Evolutionary conservation across 371 early-diverging fungal species (phyloP), one percentile per base, ranked within the genome.

Genomic region (Batkoa obscura): DNA sequence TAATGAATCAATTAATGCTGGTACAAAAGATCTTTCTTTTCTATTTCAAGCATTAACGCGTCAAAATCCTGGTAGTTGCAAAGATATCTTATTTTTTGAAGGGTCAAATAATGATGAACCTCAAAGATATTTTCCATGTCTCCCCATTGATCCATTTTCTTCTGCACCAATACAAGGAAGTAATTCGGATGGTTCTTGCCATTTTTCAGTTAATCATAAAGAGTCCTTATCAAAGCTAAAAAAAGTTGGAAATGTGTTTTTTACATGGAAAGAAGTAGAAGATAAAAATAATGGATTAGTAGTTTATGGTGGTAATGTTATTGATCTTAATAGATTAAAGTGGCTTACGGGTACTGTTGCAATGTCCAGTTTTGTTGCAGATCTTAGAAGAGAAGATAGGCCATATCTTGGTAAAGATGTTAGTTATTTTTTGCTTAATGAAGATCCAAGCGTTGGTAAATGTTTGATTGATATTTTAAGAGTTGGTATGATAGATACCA

Each of bases 271-370:
- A 23, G 83, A 86, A 58, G 65, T 84, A 43, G 64, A 56, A 23
- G 59, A 68, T 31, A 50, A 43, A 9, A 66, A 67, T 1, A 65
- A 64, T 12, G 71, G 76, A 55, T 66, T 74, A 51, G 76, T 79
- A 2, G 83, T 88, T 13, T 86, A 76, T 63, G 87, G 86, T 58
- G 81, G 86, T 62, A 77, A 74, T 31, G 83, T 86, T 30, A 67
- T 80, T 43, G 81, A 80, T 52, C 54, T 80, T 50, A 60, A 55
- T 35, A 64, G 72, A 9, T 59, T 75, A 2, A 57, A 66, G 43
- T 77, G 68, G 69, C 52, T 75, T 31, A 47, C 15, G 31, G 53
- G 31, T 50, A 33, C 17, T 12, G n/a, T 35, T 2, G 36, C 32
- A 35, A 23, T 53, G 30, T 23, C 9, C 8, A 42, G n/a, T 10